Conservation (phyloP, 345 rosid species). For the Salix suchowensis region DNA sequence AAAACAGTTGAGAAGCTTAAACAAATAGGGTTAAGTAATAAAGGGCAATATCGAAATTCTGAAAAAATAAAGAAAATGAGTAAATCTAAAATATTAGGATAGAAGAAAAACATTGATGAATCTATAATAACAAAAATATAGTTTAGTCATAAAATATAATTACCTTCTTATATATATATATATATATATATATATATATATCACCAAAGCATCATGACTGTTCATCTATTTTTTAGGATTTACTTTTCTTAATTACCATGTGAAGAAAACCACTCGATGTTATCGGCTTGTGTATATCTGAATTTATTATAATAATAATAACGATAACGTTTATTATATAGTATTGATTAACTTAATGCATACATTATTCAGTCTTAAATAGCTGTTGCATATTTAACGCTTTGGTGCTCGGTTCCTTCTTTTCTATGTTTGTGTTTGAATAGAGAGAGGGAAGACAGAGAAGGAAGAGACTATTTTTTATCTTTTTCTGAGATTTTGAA, state of each 20-base stretch:
- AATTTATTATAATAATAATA: not conserved
- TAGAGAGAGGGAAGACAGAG: not conserved
- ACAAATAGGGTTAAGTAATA: too few species aligned
- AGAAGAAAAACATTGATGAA: not conserved
- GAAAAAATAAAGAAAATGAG: too few species aligned
- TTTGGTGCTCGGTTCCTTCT: not conserved
- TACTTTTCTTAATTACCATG: not conserved
- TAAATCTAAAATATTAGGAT: too few species aligned
- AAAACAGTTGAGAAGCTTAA: too few species aligned
- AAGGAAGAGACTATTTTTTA: not conserved
- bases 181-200: too few species aligned
- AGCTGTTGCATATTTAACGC: not conserved
- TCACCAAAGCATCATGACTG: not conserved
- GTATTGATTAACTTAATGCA: not conserved
- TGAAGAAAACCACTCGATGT: not conserved
- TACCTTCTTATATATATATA: too few species aligned
- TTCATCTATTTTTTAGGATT: not conserved
- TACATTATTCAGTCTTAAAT: not conserved
- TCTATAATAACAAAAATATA: not conserved
- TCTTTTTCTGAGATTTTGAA: constrained; percentile 9
- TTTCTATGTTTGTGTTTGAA: not conserved
- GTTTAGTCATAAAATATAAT: too few species aligned
- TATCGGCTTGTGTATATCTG: not conserved
- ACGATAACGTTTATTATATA: too few species aligned
- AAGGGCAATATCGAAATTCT: too few species aligned